Evolutionary conservation across 2,329 filamentous ascomycete species (phyloP).

Genomic region (Colletotrichum gloeosporioides): DNA sequence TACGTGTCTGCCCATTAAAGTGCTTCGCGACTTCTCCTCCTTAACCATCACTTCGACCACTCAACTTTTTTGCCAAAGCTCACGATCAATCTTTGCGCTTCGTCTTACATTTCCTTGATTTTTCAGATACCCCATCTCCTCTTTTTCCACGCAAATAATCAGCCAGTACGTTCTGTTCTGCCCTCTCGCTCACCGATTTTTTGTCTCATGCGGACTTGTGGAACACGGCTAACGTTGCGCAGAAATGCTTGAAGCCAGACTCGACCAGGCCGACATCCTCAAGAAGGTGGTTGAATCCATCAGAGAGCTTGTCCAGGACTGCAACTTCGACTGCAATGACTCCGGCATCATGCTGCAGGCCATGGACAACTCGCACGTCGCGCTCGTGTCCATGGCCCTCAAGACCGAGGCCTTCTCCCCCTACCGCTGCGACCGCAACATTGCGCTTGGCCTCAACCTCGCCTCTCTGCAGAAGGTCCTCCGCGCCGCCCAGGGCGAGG

Average conservation of each 20-base stretch:
- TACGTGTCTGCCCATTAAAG: constrained; percentile 37
- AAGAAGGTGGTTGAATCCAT: constrained; percentile 99
- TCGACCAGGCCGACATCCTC: constrained; percentile 90
- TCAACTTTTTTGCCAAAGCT: background rate
- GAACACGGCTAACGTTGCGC: constrained; percentile 38
- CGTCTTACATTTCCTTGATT: background rate
- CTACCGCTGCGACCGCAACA: constrained; percentile 98
- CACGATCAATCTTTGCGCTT: background rate
- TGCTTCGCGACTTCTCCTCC: constrained; percentile 28
- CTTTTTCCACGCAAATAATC: background rate
- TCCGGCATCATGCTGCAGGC: constrained; percentile 96
- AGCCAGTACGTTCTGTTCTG: constrained; percentile 4
- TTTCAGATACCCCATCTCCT: constrained; percentile 14
- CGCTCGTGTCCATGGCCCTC: constrained; percentile 98
- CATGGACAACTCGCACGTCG: constrained; percentile 99
- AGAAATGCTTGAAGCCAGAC: constrained; percentile 92
- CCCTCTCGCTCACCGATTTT: background rate
- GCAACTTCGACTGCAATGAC: constrained; percentile 99
- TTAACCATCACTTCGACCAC: constrained; percentile 8
- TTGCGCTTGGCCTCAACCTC: constrained; percentile 96
- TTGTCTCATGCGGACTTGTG: background rate
- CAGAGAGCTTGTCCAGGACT: constrained; percentile 99
- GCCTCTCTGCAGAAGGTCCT: constrained; percentile 97
- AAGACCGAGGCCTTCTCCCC: constrained; percentile 93
- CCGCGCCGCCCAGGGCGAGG: constrained; percentile 90